Evolutionary conservation across 2,329 filamentous ascomycete genomes (phyloP).

Genomic region (Fusarium sp.): DNA sequence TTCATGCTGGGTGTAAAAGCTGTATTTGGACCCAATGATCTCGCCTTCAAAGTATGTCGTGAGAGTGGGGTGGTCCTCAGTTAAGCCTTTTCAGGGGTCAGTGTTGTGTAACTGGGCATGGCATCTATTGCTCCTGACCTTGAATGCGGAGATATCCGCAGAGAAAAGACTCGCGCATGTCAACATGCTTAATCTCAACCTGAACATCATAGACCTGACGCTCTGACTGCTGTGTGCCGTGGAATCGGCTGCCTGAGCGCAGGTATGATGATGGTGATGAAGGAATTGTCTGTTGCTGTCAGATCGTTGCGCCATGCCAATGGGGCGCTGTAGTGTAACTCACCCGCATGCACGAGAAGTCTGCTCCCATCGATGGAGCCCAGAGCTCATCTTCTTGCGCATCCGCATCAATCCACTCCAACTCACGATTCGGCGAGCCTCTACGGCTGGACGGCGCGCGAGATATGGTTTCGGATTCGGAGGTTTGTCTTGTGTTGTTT

Average conservation of each 20-base stretch:
- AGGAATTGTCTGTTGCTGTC: slow-evolving; percentile 71
- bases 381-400: slow-evolving; percentile 48
- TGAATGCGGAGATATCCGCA: slow-evolving; percentile 97
- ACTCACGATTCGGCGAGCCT: slow-evolving; percentile 34
- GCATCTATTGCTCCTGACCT: slow-evolving; percentile 66
- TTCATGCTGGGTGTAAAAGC: slow-evolving; percentile 90
- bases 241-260: slow-evolving; percentile 87
- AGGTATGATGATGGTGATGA: slow-evolving; percentile 88
- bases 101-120: neutral
- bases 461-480: slow-evolving; percentile 32
- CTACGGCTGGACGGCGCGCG: slow-evolving; percentile 28
- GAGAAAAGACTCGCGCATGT: slow-evolving; percentile 92
- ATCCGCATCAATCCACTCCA: slow-evolving; percentile 40
- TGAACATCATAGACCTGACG: slow-evolving; percentile 94
- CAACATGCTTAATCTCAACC: slow-evolving; percentile 96
- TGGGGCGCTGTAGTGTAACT: slow-evolving; percentile 29
- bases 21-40: slow-evolving; percentile 94
- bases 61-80: slow-evolving; percentile 95
- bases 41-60: slow-evolving; percentile 99
- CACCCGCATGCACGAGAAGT: slow-evolving; percentile 54
- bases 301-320: slow-evolving; percentile 15
- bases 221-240: slow-evolving; percentile 93
- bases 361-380: slow-evolving; percentile 54
- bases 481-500: slow-evolving; percentile 30
- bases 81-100: slow-evolving; percentile 73